Percentiles rank a stretch among this genome's conserved stretches.
Conservation (phyloP, 2,329 filamentous ascomycete genomes). For the Ascochyta fabae region DNA sequence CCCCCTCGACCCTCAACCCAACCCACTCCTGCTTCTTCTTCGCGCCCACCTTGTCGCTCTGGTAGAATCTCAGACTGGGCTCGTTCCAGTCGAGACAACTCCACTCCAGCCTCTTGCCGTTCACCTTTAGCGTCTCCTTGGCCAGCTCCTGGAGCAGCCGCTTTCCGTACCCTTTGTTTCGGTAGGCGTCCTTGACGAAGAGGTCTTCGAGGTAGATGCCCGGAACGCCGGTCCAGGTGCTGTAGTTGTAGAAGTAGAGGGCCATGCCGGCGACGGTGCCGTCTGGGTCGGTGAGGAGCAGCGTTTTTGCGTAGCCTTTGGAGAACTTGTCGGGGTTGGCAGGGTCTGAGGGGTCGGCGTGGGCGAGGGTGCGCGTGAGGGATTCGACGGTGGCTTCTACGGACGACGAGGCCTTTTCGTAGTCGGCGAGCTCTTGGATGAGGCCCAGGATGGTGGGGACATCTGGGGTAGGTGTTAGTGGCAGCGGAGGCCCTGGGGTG, state of each 20-base stretch:
- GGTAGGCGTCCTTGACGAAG: constrained; percentile 74
- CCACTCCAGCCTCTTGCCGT: constrained; percentile 84
- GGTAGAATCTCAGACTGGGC: constrained; percentile 86
- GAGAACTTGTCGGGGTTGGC: constrained; percentile 47
- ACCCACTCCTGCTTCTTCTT: constrained; percentile 74
- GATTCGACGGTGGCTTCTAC: constrained; percentile 81
- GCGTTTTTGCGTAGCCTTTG: constrained; percentile 74
- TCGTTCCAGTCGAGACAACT: constrained; percentile 92
- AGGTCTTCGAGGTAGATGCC: constrained; percentile 95
- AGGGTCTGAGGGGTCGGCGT: constrained; percentile 60
- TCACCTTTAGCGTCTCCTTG: constrained; percentile 75
- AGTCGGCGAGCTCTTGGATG: constrained; percentile 84
- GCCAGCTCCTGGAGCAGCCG: constrained; percentile 76
- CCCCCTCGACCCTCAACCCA: constrained; percentile 74
- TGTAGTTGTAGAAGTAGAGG: constrained; percentile 94
- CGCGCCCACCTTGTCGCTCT: constrained; percentile 62
- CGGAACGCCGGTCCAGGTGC: constrained; percentile 85
- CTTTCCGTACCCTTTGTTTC: constrained; percentile 82
- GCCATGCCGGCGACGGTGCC: constrained; percentile 74
- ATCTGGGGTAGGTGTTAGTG: constrained; percentile 61
- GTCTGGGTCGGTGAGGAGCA: constrained; percentile 63
- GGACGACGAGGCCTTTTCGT: constrained; percentile 76
- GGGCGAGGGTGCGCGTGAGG: constrained; percentile 78
- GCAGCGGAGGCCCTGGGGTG: not conserved
- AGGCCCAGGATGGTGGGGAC: constrained; percentile 79